Evolutionary conservation across 2,329 filamentous ascomycete genomes (phyloP).

Genomic region (Eurotiales sp.): DNA sequence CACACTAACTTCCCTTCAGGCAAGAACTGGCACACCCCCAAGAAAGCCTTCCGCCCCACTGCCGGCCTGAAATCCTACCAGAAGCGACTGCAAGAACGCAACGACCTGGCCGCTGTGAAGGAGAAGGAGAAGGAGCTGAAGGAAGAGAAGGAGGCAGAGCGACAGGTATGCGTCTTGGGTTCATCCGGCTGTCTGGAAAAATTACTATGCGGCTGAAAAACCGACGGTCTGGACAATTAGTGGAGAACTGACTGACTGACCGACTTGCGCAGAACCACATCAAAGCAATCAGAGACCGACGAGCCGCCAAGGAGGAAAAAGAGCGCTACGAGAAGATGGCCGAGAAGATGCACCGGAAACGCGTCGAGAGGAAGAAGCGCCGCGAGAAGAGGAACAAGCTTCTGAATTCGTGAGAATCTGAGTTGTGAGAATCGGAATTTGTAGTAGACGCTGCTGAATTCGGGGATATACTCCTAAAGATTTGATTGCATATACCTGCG

Average conservation of each 20-base stretch:
- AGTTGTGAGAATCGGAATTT: too few species aligned
- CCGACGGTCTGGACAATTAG: too few species aligned
- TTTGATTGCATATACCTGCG: too few species aligned
- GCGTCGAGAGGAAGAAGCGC: slow-evolving; percentile 86
- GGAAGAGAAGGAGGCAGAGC: slow-evolving; percentile 87
- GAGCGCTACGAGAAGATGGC: slow-evolving; percentile 91
- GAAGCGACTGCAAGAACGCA: slow-evolving; percentile 68
- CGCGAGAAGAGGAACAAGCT: slow-evolving; percentile 82
- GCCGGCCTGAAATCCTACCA: slow-evolving; percentile 75
- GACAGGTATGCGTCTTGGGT: slow-evolving; percentile 80
- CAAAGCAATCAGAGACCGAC: slow-evolving; percentile 76
- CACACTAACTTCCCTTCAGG: slow-evolving; percentile 50
- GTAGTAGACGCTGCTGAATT: too few species aligned
- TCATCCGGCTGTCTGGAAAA: neutral
- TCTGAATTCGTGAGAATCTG: slow-evolving; percentile 43
- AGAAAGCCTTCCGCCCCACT: slow-evolving; percentile 79
- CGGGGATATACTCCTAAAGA: too few species aligned
- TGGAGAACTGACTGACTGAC: too few species aligned
- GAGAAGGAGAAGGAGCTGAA: slow-evolving; percentile 94
- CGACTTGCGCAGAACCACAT: slow-evolving; percentile 59
- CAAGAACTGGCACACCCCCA: slow-evolving; percentile 87
- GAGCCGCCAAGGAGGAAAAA: slow-evolving; percentile 86
- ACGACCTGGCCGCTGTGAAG: slow-evolving; percentile 72
- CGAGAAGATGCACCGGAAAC: slow-evolving; percentile 95
- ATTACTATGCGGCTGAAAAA: too few species aligned